A percentile compares a stretch with the other conserved stretches of the same genome.
Evolutionary conservation across 2,329 filamentous ascomycete species (phyloP).

Genomic region (Sarocladium strictum): DNA sequence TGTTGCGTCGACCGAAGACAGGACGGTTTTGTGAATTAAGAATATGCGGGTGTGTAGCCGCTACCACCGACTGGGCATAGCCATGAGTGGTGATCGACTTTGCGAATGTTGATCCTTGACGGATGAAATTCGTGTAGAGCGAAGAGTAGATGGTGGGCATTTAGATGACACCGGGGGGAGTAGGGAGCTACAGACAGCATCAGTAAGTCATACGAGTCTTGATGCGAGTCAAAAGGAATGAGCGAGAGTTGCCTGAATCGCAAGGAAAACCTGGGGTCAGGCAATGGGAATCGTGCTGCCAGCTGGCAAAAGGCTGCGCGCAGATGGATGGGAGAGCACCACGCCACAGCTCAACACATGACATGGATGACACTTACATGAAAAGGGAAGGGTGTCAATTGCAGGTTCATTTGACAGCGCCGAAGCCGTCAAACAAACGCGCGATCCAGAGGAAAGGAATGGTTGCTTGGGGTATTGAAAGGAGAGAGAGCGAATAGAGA

Average conservation of each 20-base stretch:
- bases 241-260: conserved; percentile 3
- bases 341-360: conserved; percentile 9
- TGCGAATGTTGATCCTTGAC: conserved; percentile 77
- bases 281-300: conserved; percentile 6
- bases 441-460: conserved; percentile 37
- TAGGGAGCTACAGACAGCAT: conserved; percentile 37
- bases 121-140: conserved; percentile 77
- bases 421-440: conserved; percentile 85
- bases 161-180: conserved; percentile 70
- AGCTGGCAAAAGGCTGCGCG: background rate
- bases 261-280: conserved; percentile 1
- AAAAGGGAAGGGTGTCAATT: conserved; percentile 55
- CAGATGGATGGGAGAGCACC: background rate
- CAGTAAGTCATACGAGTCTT: conserved; percentile 17
- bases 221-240: background rate
- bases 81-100: conserved; percentile 96
- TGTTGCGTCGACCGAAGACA: conserved; percentile 54
- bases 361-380: conserved; percentile 46
- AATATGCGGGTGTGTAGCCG: conserved; percentile 76
- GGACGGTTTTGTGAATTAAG: conserved; percentile 67
- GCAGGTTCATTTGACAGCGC: conserved; percentile 99
- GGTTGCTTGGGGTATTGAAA: conserved; percentile 14
- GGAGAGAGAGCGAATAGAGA: conserved; percentile 14
- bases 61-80: conserved; percentile 96
- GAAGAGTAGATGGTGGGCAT: conserved; percentile 73